Conservation (phyloP, 441 rosid species). For the Macaranga tanarius region DNA sequence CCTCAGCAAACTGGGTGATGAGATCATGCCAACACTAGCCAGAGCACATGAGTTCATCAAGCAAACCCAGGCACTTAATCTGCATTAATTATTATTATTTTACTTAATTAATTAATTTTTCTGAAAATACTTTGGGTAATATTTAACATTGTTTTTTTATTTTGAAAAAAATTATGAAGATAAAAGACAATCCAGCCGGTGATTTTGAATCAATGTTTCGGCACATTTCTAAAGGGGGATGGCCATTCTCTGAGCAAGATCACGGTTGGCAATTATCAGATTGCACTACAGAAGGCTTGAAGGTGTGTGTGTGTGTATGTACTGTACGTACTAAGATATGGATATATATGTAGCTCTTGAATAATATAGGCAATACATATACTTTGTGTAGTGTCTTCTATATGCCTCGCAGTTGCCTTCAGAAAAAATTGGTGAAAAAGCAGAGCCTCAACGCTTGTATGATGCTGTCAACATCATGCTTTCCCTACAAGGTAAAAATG, state of each 20-base stretch:
- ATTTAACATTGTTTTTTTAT: too few relatives aligned
- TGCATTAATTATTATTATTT: too few relatives aligned
- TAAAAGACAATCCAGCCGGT: constrained; percentile 30
- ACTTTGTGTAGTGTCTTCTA: constrained; percentile 37
- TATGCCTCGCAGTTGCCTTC: constrained; percentile 41
- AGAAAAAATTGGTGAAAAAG: constrained; percentile 38
- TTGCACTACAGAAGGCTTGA: constrained; percentile 36
- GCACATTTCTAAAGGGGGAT: constrained; percentile 29
- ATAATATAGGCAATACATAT: too few relatives aligned
- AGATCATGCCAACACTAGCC: constrained; percentile 32
- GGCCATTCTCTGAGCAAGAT: constrained; percentile 36
- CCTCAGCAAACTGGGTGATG: constrained; percentile 36
- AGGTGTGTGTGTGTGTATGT: constrained; percentile 24
- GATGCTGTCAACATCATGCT: constrained; percentile 54
- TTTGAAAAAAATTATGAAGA: constrained; percentile 15
- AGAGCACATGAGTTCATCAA: constrained; percentile 52
- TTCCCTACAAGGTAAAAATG: constrained; percentile 60
- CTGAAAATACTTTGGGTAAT: too few relatives aligned
- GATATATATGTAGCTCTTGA: too few relatives aligned
- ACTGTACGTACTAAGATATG: too few relatives aligned
- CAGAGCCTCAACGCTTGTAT: constrained; percentile 36
- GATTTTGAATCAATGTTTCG: constrained; percentile 26
- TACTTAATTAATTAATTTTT: too few relatives aligned
- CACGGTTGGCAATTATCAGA: constrained; percentile 41
- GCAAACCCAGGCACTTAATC: constrained; percentile 39